Conservation (phyloP, 306 rosid species). For the Aeschynomene evenia region DNA sequence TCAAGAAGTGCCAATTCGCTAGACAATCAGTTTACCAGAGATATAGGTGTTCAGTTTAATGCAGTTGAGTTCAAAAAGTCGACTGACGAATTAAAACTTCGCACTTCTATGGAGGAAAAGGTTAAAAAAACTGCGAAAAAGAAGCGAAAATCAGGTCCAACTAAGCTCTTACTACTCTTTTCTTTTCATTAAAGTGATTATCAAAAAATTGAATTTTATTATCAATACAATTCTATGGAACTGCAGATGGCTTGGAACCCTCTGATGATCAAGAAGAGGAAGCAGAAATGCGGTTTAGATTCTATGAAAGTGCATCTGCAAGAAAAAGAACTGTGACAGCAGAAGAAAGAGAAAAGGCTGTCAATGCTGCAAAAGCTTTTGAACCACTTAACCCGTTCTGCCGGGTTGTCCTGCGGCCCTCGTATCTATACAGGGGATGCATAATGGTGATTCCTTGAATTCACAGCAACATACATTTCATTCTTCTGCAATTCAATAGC, state of each 20-base stretch:
- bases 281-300: conserved; percentile 69
- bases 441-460: conserved; percentile 78
- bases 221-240: conserved; percentile 14
- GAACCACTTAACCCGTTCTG: conserved; percentile 93
- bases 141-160: conserved; percentile 63
- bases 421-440: conserved; percentile 93
- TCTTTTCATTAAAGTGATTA: background rate
- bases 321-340: conserved; percentile 94
- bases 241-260: conserved; percentile 62
- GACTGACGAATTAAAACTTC: conserved; percentile 59
- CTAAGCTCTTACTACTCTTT: conserved; percentile 41
- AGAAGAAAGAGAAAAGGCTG: conserved; percentile 94
- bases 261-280: conserved; percentile 60
- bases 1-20: conserved; percentile 42
- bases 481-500: background rate
- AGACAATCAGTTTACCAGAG: conserved; percentile 51
- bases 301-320: conserved; percentile 97
- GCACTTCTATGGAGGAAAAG: conserved; percentile 46
- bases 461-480: background rate
- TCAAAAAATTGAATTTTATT: conserved; percentile 14
- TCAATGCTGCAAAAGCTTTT: conserved; percentile 74
- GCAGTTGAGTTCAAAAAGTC: conserved; percentile 69
- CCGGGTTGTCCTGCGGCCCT: conserved; percentile 93
- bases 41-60: conserved; percentile 71
- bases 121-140: conserved; percentile 49